Percentiles rank a stretch among this genome's conserved stretches.
Conservation (phyloP, 306 rosid species). For the Parietaria judaica region DNA sequence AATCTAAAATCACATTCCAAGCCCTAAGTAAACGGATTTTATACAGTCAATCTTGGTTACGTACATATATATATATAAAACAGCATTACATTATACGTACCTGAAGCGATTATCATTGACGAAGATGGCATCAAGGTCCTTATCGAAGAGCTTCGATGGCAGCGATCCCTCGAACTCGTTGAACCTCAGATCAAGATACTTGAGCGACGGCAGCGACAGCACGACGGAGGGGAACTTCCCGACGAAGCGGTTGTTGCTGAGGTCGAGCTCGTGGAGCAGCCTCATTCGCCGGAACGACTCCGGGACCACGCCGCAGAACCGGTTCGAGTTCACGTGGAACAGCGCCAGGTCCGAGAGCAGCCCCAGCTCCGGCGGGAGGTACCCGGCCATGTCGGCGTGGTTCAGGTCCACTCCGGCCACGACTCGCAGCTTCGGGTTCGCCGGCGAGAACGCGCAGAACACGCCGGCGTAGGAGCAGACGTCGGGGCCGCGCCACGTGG, state of each 20-base stretch:
- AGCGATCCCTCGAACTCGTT: constrained; percentile 63
- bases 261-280: constrained; percentile 51
- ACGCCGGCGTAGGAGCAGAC: constrained; percentile 59
- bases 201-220: constrained; percentile 37
- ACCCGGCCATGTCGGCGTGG: constrained; percentile 66
- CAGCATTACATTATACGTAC: no score
- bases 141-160: constrained; percentile 48
- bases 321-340: constrained; percentile 57
- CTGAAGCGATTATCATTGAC: constrained; percentile 51
- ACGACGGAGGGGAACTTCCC: constrained; percentile 57
- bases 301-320: constrained; percentile 62
- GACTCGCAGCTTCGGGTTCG: constrained; percentile 33
- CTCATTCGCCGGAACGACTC: constrained; percentile 31
- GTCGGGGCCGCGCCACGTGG: constrained; percentile 48
- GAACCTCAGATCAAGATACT: constrained; percentile 57
- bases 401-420: constrained; percentile 77
- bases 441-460: constrained; percentile 40
- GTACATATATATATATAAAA: no score
- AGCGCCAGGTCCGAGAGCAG: constrained; percentile 42
- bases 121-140: constrained; percentile 63
- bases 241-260: constrained; percentile 58
- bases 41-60: no score
- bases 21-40: no score
- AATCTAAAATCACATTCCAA: no score
- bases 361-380: constrained; percentile 60